These are phyloP conservation scores for Artemisia tridentata DNA, from an alignment of 129 eudicot genomes.

Conservation along the genomic window DNA sequence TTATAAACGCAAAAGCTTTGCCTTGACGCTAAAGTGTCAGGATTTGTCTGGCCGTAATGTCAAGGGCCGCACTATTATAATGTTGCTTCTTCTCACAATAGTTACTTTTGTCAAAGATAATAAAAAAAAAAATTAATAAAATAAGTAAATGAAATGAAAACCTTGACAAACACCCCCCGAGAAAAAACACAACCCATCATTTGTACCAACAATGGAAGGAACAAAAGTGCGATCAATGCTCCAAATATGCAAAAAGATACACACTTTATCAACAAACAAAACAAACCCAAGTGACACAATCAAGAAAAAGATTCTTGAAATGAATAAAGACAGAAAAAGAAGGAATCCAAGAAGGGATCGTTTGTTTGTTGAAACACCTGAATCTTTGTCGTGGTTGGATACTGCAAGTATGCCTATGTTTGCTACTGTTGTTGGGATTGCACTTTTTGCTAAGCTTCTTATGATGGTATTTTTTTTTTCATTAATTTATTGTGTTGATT, in stretches of 20 bases:
- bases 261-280: slow-evolving; percentile 42
- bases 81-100: too few species aligned
- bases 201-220: not conserved
- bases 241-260: slow-evolving; percentile 40
- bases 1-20: too few species aligned
- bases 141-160: too few species aligned
- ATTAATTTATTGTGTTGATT: not conserved
- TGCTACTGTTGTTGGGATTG: slow-evolving; percentile 76
- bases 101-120: too few species aligned
- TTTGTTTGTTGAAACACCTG: slow-evolving; percentile 73
- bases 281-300: slow-evolving; percentile 63
- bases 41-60: too few species aligned
- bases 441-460: slow-evolving; percentile 73
- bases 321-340: slow-evolving; percentile 50
- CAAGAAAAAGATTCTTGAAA: slow-evolving; percentile 53
- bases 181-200: too few species aligned
- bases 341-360: slow-evolving; percentile 51
- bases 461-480: slow-evolving; percentile 67
- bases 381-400: slow-evolving; percentile 66
- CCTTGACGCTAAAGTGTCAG: too few species aligned
- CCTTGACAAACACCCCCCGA: too few species aligned
- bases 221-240: slow-evolving; percentile 26
- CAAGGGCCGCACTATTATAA: too few species aligned
- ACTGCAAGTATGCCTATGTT: slow-evolving; percentile 80
- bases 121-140: too few species aligned